A percentile compares a stretch with the other conserved stretches of the same genome.
Evolutionary conservation across 2,329 filamentous ascomycete species (phyloP).

Genomic region (Epichloe amarillans): DNA sequence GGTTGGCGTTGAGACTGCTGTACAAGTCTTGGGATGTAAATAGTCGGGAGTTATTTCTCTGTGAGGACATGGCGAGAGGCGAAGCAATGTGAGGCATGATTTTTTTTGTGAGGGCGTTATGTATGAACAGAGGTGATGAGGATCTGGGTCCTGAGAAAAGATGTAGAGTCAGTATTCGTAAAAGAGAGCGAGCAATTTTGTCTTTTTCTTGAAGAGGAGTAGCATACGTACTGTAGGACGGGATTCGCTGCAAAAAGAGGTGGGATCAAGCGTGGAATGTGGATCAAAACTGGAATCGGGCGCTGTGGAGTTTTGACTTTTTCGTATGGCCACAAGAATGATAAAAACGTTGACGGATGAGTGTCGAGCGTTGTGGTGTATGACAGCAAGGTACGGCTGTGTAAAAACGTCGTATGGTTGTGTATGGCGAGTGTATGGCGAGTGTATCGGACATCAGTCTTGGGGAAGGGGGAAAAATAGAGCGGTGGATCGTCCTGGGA

Average conservation of each 20-base stretch:
- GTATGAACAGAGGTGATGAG: background rate
- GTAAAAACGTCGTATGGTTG: background rate
- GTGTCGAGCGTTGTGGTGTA: background rate
- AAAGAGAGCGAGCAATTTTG: background rate
- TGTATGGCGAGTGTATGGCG: background rate
- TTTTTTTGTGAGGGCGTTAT: background rate
- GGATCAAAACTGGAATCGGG: background rate
- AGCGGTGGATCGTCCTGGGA: background rate
- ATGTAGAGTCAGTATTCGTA: background rate
- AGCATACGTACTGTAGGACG: background rate
- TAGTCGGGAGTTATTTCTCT: conserved; percentile 29
- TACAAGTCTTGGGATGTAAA: conserved; percentile 37
- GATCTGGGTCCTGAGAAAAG: background rate
- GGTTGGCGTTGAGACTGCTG: conserved; percentile 37
- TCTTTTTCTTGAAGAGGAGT: background rate
- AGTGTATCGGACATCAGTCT: background rate
- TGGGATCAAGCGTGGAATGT: background rate
- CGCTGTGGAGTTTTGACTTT: background rate
- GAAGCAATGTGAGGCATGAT: conserved; percentile 26
- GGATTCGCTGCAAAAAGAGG: background rate
- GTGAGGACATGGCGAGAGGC: conserved; percentile 33
- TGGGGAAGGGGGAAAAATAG: background rate
- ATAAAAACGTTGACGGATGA: background rate
- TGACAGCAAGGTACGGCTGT: background rate
- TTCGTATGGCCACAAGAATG: background rate